Percentiles rank a stretch among this genome's conserved stretches.
These are phyloP conservation scores for Xylaria intraflava DNA, from an alignment of 495 filamentous ascomycete genomes.

Conservation along the genomic window DNA sequence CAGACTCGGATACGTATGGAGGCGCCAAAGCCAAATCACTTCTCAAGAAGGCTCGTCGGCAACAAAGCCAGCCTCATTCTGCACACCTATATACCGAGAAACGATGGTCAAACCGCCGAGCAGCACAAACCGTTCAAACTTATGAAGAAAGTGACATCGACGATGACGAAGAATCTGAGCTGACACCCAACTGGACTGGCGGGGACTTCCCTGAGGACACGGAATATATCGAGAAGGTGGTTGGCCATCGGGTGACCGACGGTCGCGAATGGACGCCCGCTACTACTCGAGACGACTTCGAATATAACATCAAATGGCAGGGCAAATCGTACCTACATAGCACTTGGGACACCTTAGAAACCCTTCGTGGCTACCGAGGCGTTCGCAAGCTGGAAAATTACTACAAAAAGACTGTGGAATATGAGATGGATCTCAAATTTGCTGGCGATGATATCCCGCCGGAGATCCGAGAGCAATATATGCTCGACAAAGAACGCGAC, in stretches of 20 bases:
- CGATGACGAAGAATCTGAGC: slow-evolving; percentile 57
- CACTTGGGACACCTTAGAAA: slow-evolving; percentile 80
- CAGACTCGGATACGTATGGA: slow-evolving; percentile 69
- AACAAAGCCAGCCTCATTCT: slow-evolving; percentile 49
- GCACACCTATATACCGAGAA: slow-evolving; percentile 62
- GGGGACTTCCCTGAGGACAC: slow-evolving; percentile 55
- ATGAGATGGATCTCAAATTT: slow-evolving; percentile 62
- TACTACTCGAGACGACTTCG: slow-evolving; percentile 69
- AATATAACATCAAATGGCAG: slow-evolving; percentile 98
- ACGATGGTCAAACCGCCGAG: slow-evolving; percentile 84
- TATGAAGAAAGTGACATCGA: slow-evolving; percentile 77
- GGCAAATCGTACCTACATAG: slow-evolving; percentile 89
- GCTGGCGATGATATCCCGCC: slow-evolving; percentile 64
- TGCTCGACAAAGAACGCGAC: slow-evolving; percentile 79
- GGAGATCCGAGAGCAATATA: slow-evolving; percentile 87
- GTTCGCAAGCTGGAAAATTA: slow-evolving; percentile 90
- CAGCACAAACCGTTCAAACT: slow-evolving; percentile 68
- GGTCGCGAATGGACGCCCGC: slow-evolving; percentile 53
- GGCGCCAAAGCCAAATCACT: slow-evolving; percentile 58
- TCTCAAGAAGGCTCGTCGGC: slow-evolving; percentile 65
- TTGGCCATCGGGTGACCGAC: slow-evolving; percentile 75
- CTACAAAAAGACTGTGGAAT: slow-evolving; percentile 69
- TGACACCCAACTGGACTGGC: slow-evolving; percentile 55
- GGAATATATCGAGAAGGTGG: slow-evolving; percentile 80
- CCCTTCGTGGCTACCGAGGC: slow-evolving; percentile 55